Conservation (phyloP, 306 rosid species). For the Senna siamea region DNA sequence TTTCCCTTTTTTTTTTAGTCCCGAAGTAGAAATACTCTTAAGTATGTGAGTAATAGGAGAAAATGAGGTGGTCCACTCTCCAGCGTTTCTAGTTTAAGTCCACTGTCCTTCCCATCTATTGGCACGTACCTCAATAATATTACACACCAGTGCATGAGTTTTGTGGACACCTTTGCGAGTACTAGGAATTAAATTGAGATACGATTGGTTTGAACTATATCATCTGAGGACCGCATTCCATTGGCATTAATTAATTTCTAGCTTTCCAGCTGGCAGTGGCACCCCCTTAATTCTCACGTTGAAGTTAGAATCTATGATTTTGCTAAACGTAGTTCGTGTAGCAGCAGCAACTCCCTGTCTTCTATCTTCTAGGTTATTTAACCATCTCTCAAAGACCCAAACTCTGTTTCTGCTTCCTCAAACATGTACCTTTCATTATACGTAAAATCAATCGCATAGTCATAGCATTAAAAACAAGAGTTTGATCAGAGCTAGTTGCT, state of each 20-base stretch:
- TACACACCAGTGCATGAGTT: slow-evolving; percentile 31
- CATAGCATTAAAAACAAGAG: neutral
- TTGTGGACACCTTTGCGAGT: slow-evolving; percentile 42
- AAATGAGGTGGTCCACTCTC: slow-evolving; percentile 3
- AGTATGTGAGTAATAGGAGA: neutral
- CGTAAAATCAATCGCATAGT: neutral
- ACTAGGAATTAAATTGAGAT: slow-evolving; percentile 40
- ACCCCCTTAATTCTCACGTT: neutral
- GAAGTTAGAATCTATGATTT: neutral
- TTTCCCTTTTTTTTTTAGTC: no score
- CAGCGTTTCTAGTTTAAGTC: neutral
- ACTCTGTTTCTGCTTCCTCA: slow-evolving; percentile 18
- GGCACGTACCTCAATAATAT: slow-evolving; percentile 6
- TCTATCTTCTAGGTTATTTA: neutral
- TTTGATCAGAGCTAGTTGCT: neutral
- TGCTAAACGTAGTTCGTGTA: neutral
- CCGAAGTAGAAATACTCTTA: neutral
- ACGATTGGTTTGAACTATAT: neutral
- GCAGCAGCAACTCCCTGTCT: neutral
- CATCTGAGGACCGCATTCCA: slow-evolving; percentile 8
- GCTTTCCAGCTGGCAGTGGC: neutral
- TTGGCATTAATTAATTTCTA: slow-evolving; percentile 1
- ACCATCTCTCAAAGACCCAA: neutral
- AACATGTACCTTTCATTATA: neutral
- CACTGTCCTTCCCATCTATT: neutral